These are phyloP conservation scores for Ampelomyces quisqualis DNA, from an alignment of 2,329 filamentous ascomycete species.

Conservation along the genomic window DNA sequence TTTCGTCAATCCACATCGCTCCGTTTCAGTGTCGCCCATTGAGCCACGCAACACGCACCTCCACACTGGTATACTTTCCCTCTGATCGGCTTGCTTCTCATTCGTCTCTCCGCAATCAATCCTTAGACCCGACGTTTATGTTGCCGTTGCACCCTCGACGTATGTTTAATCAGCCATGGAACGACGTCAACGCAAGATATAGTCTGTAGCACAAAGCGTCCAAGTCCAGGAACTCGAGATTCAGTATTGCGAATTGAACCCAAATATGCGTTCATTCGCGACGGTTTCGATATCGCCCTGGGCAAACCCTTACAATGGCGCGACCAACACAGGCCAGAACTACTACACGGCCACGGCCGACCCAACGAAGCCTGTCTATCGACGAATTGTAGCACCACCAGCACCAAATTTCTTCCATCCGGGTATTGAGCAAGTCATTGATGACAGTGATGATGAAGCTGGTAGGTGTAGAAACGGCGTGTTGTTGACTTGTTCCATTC, in stretches of 20 bases:
- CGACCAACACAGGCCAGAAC: slow-evolving; percentile 17
- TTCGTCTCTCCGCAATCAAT: slow-evolving; percentile 40
- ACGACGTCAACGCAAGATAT: slow-evolving; percentile 28
- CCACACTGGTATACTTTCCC: slow-evolving; percentile 28
- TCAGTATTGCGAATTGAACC: slow-evolving; percentile 19
- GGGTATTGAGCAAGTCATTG: slow-evolving; percentile 23
- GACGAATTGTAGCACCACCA: slow-evolving; percentile 26
- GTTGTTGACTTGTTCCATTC: slow-evolving; percentile 13
- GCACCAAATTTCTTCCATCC: slow-evolving; percentile 28
- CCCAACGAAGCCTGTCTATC: slow-evolving; percentile 22
- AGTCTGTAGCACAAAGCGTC: slow-evolving; percentile 36
- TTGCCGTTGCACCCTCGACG: slow-evolving; percentile 33
- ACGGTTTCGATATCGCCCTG: slow-evolving; percentile 39
- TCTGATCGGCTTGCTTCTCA: slow-evolving; percentile 29
- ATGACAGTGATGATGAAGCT: slow-evolving; percentile 17
- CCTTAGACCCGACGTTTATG: slow-evolving; percentile 40
- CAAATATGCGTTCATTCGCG: slow-evolving; percentile 35
- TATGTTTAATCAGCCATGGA: slow-evolving; percentile 37
- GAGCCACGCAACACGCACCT: slow-evolving; percentile 33
- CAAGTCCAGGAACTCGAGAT: slow-evolving; percentile 21
- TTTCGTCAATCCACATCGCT: slow-evolving; percentile 27
- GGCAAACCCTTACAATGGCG: slow-evolving; percentile 31
- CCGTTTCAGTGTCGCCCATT: slow-evolving; percentile 26
- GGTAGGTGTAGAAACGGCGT: slow-evolving; percentile 15
- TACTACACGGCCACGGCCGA: slow-evolving; percentile 17